Base-by-base conservation (phyloP, 1,284 basidiomycete species). In the Pterulicium gracile region DNA sequence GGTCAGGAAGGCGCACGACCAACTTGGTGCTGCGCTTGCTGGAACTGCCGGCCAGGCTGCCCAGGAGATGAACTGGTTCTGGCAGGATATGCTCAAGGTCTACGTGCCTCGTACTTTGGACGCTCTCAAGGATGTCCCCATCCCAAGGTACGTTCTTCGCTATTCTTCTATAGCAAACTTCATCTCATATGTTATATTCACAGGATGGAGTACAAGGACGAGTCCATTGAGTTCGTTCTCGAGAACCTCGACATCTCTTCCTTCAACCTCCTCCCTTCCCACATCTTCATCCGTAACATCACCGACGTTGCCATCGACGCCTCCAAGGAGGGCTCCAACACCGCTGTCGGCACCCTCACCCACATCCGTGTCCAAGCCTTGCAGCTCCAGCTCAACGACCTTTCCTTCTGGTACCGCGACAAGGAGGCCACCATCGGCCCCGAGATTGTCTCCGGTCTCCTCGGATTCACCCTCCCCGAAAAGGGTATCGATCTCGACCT, bases 331-430 rank as follows among this genome's bases (percentile, higher is more conserved):
- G 57, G 66, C 7, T 68, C 74, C 0, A 66, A 64, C 41, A 75
- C 75, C 2, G 59, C 73, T 0, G 58, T 82, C 24, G 79, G 79
- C 40, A 69, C 77, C 0, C 67, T 81, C 49, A 83, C 79, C 0
- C 78, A 79, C 42, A 63, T 84, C 19, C 73, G 72, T 39, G 61
- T 79, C 14, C 76, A 80, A 50, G 81, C 77, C 1, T 57, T 85
- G 0, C 79, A 81, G 52, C 67, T 85, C 18, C 54, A 63, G 10
- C 68, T 84, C 35, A 63, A 68, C 48, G 76, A 85, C 35, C 70
- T 84, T 0, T 82, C 81, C 0, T 85, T 85, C 65, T 84, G 72
- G 60, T 83, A 81, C 60, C 69, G 69, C 32, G 80, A 85, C 59
- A 77, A 79, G 54, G 63, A 59, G 0, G 62, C 74, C 2, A 55